Evolutionary conservation across 129 eudicot species (phyloP).

Genomic region (Chrysanthemum lavandulifolium): DNA sequence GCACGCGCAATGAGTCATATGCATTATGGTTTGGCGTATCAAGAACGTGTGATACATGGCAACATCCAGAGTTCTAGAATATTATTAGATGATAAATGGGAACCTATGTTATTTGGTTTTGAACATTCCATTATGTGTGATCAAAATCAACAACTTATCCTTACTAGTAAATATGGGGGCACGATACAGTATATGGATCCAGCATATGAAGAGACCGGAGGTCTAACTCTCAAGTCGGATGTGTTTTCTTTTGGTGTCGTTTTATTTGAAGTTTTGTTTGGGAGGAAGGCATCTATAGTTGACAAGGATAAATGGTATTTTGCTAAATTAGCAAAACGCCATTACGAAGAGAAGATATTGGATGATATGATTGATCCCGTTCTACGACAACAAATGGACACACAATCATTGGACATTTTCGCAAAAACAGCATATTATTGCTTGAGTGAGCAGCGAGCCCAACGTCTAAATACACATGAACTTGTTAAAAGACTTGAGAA

Average conservation of each 20-base stretch:
- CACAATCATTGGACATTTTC: neutral
- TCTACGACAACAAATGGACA: constrained; percentile 1
- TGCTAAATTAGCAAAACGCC: neutral
- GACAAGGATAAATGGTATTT: neutral
- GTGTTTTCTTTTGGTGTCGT: constrained; percentile 22
- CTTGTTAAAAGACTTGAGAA: neutral
- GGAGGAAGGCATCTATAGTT: constrained; percentile 3
- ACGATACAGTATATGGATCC: constrained; percentile 13
- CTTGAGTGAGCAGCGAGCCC: neutral
- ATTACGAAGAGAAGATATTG: neutral
- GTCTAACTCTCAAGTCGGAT: constrained; percentile 4
- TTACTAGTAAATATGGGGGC: neutral
- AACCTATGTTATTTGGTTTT: constrained; percentile 19
- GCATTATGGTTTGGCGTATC: neutral
- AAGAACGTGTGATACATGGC: constrained; percentile 4
- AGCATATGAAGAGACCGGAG: neutral
- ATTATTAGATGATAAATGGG: constrained; percentile 9
- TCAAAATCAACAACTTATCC: neutral
- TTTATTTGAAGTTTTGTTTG: constrained; percentile 16
- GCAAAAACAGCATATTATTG: constrained; percentile 10
- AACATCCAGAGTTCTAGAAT: constrained; percentile 12
- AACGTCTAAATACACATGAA: neutral
- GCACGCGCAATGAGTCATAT: constrained; percentile 10
- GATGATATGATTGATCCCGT: neutral
- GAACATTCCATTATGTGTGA: neutral